A percentile compares a stretch with the other conserved stretches of the same genome.
These are phyloP conservation scores for Dothidotthia symphoricarpi DNA, from an alignment of 2,329 filamentous ascomycete genomes.

Conservation along the genomic window DNA sequence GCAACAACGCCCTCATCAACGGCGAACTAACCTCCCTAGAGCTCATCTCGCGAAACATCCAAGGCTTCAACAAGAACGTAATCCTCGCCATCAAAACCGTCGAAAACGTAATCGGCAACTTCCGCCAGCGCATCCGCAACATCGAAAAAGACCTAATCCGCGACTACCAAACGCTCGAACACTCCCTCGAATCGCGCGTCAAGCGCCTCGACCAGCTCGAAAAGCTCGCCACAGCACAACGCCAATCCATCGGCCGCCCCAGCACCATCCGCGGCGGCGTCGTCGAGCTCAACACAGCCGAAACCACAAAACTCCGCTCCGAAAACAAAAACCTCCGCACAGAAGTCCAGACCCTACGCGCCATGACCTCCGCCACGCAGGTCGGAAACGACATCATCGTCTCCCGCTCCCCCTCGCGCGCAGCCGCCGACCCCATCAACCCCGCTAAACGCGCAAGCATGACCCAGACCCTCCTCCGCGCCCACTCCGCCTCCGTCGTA, in stretches of 20 bases:
- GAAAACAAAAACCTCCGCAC: constrained; percentile 62
- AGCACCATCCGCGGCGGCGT: constrained; percentile 42
- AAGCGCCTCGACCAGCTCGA: constrained; percentile 89
- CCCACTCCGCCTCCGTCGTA: constrained; percentile 54
- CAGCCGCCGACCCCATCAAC: constrained; percentile 23
- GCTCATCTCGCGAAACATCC: constrained; percentile 78
- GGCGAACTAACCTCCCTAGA: constrained; percentile 83
- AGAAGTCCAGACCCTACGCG: constrained; percentile 64
- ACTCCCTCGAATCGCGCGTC: constrained; percentile 71
- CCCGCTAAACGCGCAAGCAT: constrained; percentile 46
- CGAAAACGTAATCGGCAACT: constrained; percentile 73
- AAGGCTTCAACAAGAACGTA: constrained; percentile 87
- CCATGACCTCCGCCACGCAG: constrained; percentile 36
- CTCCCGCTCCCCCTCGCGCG: constrained; percentile 27
- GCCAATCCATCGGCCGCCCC: constrained; percentile 40
- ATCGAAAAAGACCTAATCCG: constrained; percentile 90
- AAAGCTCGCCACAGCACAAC: constrained; percentile 58
- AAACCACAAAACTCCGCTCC: constrained; percentile 58
- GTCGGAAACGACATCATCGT: constrained; percentile 22
- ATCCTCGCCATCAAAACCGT: constrained; percentile 82
- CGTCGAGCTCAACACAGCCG: constrained; percentile 47
- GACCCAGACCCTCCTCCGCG: constrained; percentile 54
- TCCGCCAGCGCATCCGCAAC: constrained; percentile 74
- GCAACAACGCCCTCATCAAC: constrained; percentile 84
- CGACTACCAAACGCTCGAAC: constrained; percentile 84